phyloP scores from a whole-genome alignment of 1,284 basidiomycete species.

The Heterobasidion occidentale region DNA sequence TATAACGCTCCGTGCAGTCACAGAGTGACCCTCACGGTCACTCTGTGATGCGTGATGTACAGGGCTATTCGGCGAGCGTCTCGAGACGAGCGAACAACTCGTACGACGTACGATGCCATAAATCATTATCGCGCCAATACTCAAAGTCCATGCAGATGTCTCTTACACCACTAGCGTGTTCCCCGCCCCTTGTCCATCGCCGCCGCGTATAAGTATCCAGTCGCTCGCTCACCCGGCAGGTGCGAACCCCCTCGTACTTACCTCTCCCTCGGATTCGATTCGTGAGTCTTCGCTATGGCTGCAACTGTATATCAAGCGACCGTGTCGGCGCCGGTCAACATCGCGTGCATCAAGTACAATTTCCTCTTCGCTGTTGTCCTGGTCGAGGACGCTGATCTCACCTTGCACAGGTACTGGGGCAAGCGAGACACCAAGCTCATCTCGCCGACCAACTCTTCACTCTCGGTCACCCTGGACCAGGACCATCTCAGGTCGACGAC shows the following conservation, averaged over 20 bases:
- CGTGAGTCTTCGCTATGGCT: constrained; percentile 35
- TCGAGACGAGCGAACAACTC: not conserved
- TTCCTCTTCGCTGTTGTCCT: constrained; percentile 3
- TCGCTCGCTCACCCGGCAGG: not conserved
- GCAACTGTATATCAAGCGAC: constrained; percentile 69
- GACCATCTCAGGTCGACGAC: constrained; percentile 94
- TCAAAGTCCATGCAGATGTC: not conserved
- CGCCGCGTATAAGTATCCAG: not conserved
- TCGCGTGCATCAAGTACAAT: constrained; percentile 90
- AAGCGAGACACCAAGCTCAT: constrained; percentile 95
- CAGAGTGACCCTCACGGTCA: not conserved
- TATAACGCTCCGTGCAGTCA: too few species aligned
- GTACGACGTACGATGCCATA: not conserved
- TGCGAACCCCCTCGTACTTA: not conserved
- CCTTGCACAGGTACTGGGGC: constrained; percentile 81
- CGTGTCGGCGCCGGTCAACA: constrained; percentile 91
- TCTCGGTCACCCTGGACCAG: constrained; percentile 95
- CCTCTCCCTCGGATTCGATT: constrained; percentile 3
- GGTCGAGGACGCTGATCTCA: not conserved
- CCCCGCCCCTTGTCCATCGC: not conserved
- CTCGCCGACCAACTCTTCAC: constrained; percentile 94
- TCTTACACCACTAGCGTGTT: not conserved
- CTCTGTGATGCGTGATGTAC: not conserved
- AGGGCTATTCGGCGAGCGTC: too few species aligned
- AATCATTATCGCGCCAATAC: not conserved